Base-by-base conservation (phyloP, 2,329 filamentous ascomycete genomes). In the Trichoderma oligosporum region DNA sequence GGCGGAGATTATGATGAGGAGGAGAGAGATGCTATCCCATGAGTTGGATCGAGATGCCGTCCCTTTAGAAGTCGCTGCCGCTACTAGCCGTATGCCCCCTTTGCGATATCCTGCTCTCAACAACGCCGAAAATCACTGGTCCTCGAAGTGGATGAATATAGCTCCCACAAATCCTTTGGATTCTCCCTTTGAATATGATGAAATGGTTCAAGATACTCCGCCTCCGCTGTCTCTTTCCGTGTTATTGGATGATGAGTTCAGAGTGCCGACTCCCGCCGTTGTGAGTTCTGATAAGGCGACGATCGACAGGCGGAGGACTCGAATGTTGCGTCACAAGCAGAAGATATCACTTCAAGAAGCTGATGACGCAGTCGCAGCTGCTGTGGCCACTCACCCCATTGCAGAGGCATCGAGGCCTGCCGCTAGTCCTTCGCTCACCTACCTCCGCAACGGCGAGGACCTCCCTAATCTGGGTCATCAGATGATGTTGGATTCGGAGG, bases 341-440 rank as follows among this genome's bases (percentile, higher is more conserved):
- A 77, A 73, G 58, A 69, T 75, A 58, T 73, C 73, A n/a, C 68
- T 78, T 31, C 73, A 72, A 35, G 69, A 76, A 14, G 76, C 76
- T 14, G 79, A 83, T 65, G 81, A 82, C 58, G 74, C 76, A 31
- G 69, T 82, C 29, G 80, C 80, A 31, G 77, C 80, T 31, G 80
- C 78, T 12, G 80, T 82, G 22, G 74, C 82, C 22, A 75, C 82
- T 18, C 80, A 80, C 60, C 79, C 81, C 36, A 73, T 79, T 7
- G 78, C 74, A 31, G 77, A 78, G 60, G 74, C 72, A 41, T 65
- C 81, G 57, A 78, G 74, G 57, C 75, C 76, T 44, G 70, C 70
- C 24, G 66, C 65, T 27, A 74, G 72, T 63, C 74, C 68, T 7
- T 52, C 48, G 25, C 59, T 64, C 57, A 57, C 62, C 48, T 54